These are phyloP conservation scores for sorghum (Sorghum bicolor) DNA, from an alignment of 176 grass and related monocot genomes.

Conservation along the genomic window Sorghum_bicolor_NCBIv3 NC_012873.2:62859501-62860000, in stretches of 20 bases:
- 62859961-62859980: slow-evolving; percentile 46
- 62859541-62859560: too few relatives aligned
- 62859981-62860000: neutral
- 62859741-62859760: slow-evolving; percentile 65
- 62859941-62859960: slow-evolving; percentile 71
- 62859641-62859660: too few relatives aligned
- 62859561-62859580: too few relatives aligned
- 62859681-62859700: slow-evolving; percentile 28
- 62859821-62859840: slow-evolving; percentile 74
- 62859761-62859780: slow-evolving; percentile 71
- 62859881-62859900: slow-evolving; percentile 72
- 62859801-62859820: slow-evolving; percentile 83
- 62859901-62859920: slow-evolving; percentile 79
- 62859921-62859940: slow-evolving; percentile 92
- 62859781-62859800: slow-evolving; percentile 86
- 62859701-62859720: slow-evolving; percentile 59
- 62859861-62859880: slow-evolving; percentile 65
- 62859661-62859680: neutral
- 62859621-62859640: too few relatives aligned
- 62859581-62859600: too few relatives aligned
- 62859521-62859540: too few relatives aligned
- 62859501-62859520: too few relatives aligned
- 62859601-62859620: too few relatives aligned
- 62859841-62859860: slow-evolving; percentile 52
- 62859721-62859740: slow-evolving; percentile 81